Evolutionary conservation across 169 alveolate genomes (phyloP), one percentile per base, ranked within the genome.

Genomic region (Plasmodium gaboni): DNA sequence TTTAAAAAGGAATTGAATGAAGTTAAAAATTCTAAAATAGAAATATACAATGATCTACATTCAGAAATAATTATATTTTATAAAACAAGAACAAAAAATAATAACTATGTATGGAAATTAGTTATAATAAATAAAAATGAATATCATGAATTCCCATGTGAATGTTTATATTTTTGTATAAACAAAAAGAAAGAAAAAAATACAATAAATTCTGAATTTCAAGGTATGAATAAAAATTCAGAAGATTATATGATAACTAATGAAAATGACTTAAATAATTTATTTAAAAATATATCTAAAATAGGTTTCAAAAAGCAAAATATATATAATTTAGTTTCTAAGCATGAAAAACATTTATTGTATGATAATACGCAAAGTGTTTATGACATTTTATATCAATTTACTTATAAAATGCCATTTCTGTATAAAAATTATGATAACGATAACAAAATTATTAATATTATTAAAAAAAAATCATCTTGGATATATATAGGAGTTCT

Each of bases 401-500:
- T 67, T 61, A 67, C 90, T 2, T 69, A 80, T 32, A 61, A 72
- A 26, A 80, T 80, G 90, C 90, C 90, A 15, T 80, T 80, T 71
- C 73, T 80, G 1, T 80, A 67, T 60, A 80, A 57, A 71, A 55
- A 68, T 19, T 46, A 55, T 15, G 83, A 68, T 12, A 42, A 80
- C 3, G 76, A 80, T 61, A 68, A 80, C 46, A 80, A 80, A 80
- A 68, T 80, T n/a, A 68, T 80, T 42, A 80, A 80, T 53, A 80
- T 80, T 53, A 80, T 80, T 28, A 80, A 80, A 53, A 80, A 80
- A 13, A 67, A 80, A 17, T 46, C 85, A 7, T 65, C 90, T 9
- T 80, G 90, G 90, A 80, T 67, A 67, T 80, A 80, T 28, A 80
- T 80, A 42, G 90, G 90, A 17, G 90, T 80, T 19, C 65, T 80